phyloP scores from a whole-genome alignment of 2,329 filamentous ascomycete species.

The Aspergillus alliaceus region DNA sequence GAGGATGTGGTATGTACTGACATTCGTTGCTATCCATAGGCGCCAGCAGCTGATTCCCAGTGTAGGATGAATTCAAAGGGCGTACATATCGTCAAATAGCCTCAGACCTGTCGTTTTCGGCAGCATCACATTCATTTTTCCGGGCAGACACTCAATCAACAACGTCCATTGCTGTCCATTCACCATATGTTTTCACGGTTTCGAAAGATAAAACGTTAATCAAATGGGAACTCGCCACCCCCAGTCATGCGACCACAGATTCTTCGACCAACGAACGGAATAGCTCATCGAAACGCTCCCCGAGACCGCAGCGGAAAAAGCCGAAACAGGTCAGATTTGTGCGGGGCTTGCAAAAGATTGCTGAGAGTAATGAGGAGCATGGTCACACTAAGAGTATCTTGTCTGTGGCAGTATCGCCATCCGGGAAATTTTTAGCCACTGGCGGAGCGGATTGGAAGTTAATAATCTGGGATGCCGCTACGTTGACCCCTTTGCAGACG shows the following conservation, averaged over 20 bases:
- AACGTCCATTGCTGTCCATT: constrained; percentile 75
- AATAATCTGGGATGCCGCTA: constrained; percentile 82
- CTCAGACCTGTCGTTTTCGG: constrained; percentile 67
- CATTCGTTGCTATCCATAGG: not conserved
- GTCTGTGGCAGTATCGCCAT: constrained; percentile 80
- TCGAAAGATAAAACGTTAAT: constrained; percentile 81
- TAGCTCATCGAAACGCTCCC: constrained; percentile 63
- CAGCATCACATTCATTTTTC: constrained; percentile 70
- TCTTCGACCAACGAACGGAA: constrained; percentile 60
- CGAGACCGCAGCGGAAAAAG: constrained; percentile 42
- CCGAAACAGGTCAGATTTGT: constrained; percentile 52
- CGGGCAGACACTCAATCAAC: constrained; percentile 74
- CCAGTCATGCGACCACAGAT: constrained; percentile 27
- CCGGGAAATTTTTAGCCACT: constrained; percentile 87
- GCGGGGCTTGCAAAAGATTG: constrained; percentile 43
- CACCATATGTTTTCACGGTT: constrained; percentile 83
- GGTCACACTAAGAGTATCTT: constrained; percentile 81
- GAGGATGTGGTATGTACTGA: constrained; percentile 69
- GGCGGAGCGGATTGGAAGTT: constrained; percentile 82
- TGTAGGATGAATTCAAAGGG: constrained; percentile 77
- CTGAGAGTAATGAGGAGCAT: constrained; percentile 51
- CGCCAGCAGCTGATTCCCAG: constrained; percentile 15
- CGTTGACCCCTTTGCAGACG: constrained; percentile 74
- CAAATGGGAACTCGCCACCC: constrained; percentile 79
- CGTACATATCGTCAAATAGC: constrained; percentile 82